Percentiles rank a stretch among this genome's conserved stretches.
These are phyloP conservation scores for Samsoniella hepiali DNA, from an alignment of 2,329 filamentous ascomycete species.

Conservation along the genomic window DNA sequence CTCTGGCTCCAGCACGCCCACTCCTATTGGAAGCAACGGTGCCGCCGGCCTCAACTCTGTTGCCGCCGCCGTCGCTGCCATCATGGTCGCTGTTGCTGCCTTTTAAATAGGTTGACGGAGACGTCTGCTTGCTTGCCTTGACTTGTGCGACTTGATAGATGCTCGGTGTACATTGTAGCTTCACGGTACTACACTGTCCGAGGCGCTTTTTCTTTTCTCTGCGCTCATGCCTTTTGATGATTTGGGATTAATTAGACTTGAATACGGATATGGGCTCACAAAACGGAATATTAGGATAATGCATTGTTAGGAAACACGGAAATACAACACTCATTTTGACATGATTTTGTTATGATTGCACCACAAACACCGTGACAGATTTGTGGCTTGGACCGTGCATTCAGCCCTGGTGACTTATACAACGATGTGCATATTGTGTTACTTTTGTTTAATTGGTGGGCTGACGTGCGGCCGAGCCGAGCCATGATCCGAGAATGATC, in stretches of 20 bases:
- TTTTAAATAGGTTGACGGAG: conserved; percentile 25
- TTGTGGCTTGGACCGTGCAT: too few species aligned
- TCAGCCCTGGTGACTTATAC: too few species aligned
- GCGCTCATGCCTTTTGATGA: neutral
- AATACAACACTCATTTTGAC: conserved; percentile 19
- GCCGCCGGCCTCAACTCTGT: conserved; percentile 30
- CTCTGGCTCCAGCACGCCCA: conserved; percentile 4
- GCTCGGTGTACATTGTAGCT: conserved; percentile 15
- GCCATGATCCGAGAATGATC: conserved; percentile 10
- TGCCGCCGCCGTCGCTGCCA: conserved; percentile 31
- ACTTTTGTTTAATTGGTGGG: neutral
- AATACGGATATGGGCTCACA: neutral
- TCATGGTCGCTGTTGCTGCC: conserved; percentile 30
- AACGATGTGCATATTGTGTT: neutral
- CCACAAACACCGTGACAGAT: too few species aligned
- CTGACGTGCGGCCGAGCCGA: conserved; percentile 13
- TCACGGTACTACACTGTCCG: neutral
- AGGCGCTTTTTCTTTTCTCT: neutral
- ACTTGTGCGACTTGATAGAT: neutral
- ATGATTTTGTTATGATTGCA: too few species aligned
- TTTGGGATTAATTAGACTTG: conserved; percentile 13
- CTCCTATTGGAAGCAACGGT: conserved; percentile 8
- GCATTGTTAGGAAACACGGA: conserved; percentile 15
- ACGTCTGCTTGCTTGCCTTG: neutral
- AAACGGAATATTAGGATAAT: conserved; percentile 12